phyloP scores from a whole-genome alignment of 2,329 filamentous ascomycete genomes.

The Xylariaceae sp. region DNA sequence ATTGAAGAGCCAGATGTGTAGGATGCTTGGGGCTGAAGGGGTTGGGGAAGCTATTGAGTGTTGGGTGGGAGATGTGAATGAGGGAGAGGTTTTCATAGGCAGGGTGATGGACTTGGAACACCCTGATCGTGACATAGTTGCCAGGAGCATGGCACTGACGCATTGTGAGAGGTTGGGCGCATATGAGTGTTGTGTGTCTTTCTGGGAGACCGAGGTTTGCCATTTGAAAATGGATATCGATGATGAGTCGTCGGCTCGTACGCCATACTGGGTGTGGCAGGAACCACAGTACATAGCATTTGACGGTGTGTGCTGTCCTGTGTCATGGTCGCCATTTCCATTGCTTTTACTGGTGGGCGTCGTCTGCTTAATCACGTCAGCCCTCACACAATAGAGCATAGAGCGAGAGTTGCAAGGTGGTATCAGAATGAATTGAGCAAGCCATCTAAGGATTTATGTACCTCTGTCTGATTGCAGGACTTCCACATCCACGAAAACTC shows the following conservation, averaged over 20 bases:
- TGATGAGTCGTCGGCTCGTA: slow-evolving; percentile 37
- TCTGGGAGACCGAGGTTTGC: slow-evolving; percentile 16
- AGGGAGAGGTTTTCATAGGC: slow-evolving; percentile 30
- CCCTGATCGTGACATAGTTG: slow-evolving; percentile 53
- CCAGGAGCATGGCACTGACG: slow-evolving; percentile 48
- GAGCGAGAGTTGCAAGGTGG: too few species aligned
- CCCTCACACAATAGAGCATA: too few species aligned
- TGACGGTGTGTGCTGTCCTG: slow-evolving; percentile 3
- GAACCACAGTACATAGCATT: slow-evolving; percentile 38
- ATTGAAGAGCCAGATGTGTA: slow-evolving; percentile 56
- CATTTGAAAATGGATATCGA: slow-evolving; percentile 7
- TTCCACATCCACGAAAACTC: slow-evolving; percentile 46
- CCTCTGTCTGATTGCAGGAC: slow-evolving; percentile 41
- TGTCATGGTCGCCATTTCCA: neutral
- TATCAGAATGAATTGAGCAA: too few species aligned
- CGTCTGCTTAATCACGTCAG: slow-evolving; percentile 1
- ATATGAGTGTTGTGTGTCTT: slow-evolving; percentile 4
- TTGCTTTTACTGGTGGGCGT: neutral
- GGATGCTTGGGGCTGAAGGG: slow-evolving; percentile 18
- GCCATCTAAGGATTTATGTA: slow-evolving; percentile 10
- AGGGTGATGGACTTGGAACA: slow-evolving; percentile 54
- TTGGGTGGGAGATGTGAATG: neutral
- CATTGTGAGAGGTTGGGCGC: slow-evolving; percentile 45
- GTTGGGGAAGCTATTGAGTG: neutral
- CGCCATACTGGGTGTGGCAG: slow-evolving; percentile 46